Percentiles rank a stretch among this genome's conserved stretches.
Evolutionary conservation across 768 basidiomycete species (phyloP).

Genomic region (Amanita brunnescens): DNA sequence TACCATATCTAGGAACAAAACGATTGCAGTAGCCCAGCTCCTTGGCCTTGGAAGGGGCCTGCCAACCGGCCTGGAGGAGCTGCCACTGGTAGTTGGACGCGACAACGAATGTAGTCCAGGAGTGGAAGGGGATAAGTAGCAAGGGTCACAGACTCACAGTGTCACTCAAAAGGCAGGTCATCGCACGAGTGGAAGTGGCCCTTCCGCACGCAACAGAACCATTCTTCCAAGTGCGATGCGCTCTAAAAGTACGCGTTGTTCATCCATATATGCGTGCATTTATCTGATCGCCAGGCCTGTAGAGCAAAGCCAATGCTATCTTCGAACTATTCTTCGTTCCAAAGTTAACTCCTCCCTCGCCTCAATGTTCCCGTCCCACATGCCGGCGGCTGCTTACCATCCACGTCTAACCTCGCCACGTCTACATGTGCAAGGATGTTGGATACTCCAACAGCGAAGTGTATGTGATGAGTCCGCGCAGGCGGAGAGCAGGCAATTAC

Average conservation of each 20-base stretch:
- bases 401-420: constrained; percentile 44
- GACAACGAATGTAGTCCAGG: too few species aligned
- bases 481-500: constrained; percentile 68
- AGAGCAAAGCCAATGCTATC: constrained; percentile 83
- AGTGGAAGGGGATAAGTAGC: too few species aligned
- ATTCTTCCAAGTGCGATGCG: constrained; percentile 66
- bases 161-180: too few species aligned
- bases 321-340: constrained; percentile 71
- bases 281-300: constrained; percentile 1
- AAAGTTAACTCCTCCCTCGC: constrained; percentile 71
- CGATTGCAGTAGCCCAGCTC: too few species aligned
- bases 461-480: constrained; percentile 90
- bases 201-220: constrained; percentile 52
- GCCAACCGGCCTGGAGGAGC: too few species aligned
- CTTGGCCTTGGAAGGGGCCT: too few species aligned
- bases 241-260: constrained; percentile 50
- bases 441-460: constrained; percentile 78
- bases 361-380: constrained; percentile 47
- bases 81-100: too few species aligned
- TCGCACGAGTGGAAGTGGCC: constrained; percentile 49
- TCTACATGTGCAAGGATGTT: constrained; percentile 44
- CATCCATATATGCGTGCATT: not conserved
- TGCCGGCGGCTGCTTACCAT: constrained; percentile 59
- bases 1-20: too few species aligned
- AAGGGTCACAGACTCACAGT: too few species aligned